These are phyloP conservation scores for Ascochyta lentis DNA, from an alignment of 2,329 filamentous ascomycete genomes.

Conservation along the genomic window DNA sequence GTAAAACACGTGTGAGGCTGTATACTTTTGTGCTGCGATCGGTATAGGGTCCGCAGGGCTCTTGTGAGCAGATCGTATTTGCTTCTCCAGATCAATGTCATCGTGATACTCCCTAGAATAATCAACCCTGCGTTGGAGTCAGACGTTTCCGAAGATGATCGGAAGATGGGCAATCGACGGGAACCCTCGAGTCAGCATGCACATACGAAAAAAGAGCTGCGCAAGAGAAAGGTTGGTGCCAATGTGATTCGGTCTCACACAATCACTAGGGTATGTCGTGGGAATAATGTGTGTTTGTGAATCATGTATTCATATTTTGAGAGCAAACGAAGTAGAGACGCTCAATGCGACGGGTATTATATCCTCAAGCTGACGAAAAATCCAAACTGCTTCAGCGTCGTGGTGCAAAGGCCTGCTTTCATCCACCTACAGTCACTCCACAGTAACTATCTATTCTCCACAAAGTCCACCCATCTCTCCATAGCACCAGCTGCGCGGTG, in stretches of 20 bases:
- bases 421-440: slow-evolving; percentile 3
- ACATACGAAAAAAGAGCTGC: background rate
- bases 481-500: background rate
- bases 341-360: slow-evolving; percentile 16
- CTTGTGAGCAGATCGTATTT: background rate
- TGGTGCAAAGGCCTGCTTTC: slow-evolving; percentile 7
- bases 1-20: background rate
- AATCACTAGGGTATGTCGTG: background rate
- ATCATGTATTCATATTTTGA: background rate
- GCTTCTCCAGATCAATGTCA: background rate
- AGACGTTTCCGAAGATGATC: slow-evolving; percentile 1
- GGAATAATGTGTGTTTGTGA: background rate
- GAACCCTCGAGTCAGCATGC: slow-evolving; percentile 1
- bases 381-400: background rate
- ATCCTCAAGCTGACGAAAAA: slow-evolving; percentile 2
- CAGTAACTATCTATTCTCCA: background rate
- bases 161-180: background rate
- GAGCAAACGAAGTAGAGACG: background rate
- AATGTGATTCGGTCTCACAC: background rate
- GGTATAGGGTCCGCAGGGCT: background rate
- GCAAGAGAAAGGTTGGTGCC: background rate
- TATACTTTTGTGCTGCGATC: background rate
- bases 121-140: background rate
- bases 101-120: background rate
- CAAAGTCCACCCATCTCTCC: background rate